These are phyloP conservation scores for Globomyces pollinis-pini DNA, from an alignment of 192 early-diverging fungal genomes.

Conservation along the genomic window DNA sequence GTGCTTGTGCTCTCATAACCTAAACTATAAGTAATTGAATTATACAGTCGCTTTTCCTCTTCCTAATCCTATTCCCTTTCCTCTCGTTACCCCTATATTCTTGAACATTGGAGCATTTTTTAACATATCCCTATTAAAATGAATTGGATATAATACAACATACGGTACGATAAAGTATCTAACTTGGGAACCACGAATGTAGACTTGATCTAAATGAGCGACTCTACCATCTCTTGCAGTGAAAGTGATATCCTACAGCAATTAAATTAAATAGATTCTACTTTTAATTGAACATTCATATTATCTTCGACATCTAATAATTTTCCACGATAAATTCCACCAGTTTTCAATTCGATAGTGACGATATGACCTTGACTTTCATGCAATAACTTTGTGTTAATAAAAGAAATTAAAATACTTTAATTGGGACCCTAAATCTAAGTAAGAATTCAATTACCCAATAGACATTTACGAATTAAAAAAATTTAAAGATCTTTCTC, in stretches of 20 bases:
- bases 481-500: no score
- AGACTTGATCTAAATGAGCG: conserved; percentile 90
- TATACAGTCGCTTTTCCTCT: conserved; percentile 72
- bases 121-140: no score
- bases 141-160: conserved; percentile 52
- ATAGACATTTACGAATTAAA: no score
- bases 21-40: no score
- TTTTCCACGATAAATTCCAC: conserved; percentile 88
- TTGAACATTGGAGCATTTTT: conserved; percentile 99
- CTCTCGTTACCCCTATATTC: conserved; percentile 74
- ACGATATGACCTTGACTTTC: conserved; percentile 96
- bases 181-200: conserved; percentile 79
- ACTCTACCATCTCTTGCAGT: conserved; percentile 87
- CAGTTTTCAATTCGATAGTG: conserved; percentile 91
- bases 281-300: conserved; percentile 97
- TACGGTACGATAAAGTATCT: conserved; percentile 82
- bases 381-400: conserved; percentile 66
- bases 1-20: conserved; percentile 3
- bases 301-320: conserved; percentile 96
- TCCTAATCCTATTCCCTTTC: conserved; percentile 74
- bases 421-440: conserved; percentile 1
- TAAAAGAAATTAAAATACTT: not conserved
- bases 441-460: no score
- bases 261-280: no score
- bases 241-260: conserved; percentile 91